phyloP scores from a whole-genome alignment of 257 asterid genomes.

The Nicotiana otophora region DNA sequence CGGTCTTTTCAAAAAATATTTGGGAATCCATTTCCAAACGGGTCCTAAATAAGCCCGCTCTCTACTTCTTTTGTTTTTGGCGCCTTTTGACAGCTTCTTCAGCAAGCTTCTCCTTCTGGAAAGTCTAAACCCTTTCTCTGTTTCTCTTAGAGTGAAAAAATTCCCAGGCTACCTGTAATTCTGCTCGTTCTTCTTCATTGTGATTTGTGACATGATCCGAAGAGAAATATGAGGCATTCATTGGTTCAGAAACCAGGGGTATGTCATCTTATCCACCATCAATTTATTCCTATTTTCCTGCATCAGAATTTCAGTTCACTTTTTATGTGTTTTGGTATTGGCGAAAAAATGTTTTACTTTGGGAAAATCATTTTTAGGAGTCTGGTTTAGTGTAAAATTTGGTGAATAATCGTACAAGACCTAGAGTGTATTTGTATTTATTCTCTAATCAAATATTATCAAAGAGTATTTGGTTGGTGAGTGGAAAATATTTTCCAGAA shows the following conservation, averaged over 20 bases:
- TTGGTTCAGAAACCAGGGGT: neutral
- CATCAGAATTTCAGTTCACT: neutral
- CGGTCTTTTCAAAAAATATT: too few species aligned
- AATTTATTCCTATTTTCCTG: neutral
- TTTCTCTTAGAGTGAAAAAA: too few species aligned
- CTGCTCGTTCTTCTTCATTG: neutral
- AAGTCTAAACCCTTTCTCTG: too few species aligned
- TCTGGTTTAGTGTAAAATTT: neutral
- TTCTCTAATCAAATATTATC: too few species aligned
- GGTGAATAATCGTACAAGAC: neutral
- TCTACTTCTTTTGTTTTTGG: neutral
- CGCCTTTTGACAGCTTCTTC: neutral
- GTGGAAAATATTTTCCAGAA: neutral
- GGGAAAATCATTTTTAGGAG: neutral
- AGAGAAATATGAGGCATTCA: neutral
- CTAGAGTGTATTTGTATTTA: too few species aligned
- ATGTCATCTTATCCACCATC: too few species aligned
- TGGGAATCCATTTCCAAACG: too few species aligned
- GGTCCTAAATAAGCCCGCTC: too few species aligned
- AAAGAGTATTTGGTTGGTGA: neutral
- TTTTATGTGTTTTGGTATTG: too few species aligned
- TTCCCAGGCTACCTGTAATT: neutral
- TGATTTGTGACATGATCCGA: neutral
- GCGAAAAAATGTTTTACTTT: neutral
- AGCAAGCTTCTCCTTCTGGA: neutral